phyloP scores from a whole-genome alignment of 805 yeast species.

The Zygosaccharomyces pseudorouxii region DNA sequence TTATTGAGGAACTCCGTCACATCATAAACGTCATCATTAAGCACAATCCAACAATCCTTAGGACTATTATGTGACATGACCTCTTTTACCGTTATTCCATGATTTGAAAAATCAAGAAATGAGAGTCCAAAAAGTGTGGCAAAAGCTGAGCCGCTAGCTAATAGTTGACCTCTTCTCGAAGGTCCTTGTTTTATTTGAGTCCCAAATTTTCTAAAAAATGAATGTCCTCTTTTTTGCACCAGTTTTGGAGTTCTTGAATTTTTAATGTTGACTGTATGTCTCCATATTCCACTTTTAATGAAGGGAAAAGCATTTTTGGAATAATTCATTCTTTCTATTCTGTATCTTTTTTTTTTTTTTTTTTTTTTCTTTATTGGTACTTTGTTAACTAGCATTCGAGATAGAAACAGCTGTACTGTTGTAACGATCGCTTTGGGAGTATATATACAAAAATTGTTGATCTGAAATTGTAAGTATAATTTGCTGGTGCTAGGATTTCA shows the following conservation, averaged over 20 bases:
- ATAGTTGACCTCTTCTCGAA: neutral
- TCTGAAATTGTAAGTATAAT: neutral
- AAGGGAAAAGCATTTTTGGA: neutral
- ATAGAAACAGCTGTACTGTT: no score
- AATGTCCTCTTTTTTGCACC: neutral
- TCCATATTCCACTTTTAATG: neutral
- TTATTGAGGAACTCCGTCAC: constrained; percentile 69
- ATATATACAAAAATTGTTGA: no score
- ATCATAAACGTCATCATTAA: constrained; percentile 74
- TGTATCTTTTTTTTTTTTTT: no score
- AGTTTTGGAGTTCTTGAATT: neutral
- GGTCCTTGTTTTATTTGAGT: neutral
- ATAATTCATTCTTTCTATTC: no score
- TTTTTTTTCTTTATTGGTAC: no score
- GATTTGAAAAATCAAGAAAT: constrained; percentile 1
- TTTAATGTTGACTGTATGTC: neutral
- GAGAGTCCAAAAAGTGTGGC: neutral
- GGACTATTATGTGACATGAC: constrained; percentile 49
- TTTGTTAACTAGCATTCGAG: no score
- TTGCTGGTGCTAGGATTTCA: neutral
- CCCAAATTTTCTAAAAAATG: neutral
- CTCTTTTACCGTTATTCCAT: constrained; percentile 12
- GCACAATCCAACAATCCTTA: constrained; percentile 76
- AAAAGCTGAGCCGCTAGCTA: neutral
- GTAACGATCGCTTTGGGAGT: no score